Evolutionary conservation across 2,329 filamentous ascomycete genomes (phyloP), one percentile per base, ranked within the genome.

Genomic region (Chaetomium globosum): DNA sequence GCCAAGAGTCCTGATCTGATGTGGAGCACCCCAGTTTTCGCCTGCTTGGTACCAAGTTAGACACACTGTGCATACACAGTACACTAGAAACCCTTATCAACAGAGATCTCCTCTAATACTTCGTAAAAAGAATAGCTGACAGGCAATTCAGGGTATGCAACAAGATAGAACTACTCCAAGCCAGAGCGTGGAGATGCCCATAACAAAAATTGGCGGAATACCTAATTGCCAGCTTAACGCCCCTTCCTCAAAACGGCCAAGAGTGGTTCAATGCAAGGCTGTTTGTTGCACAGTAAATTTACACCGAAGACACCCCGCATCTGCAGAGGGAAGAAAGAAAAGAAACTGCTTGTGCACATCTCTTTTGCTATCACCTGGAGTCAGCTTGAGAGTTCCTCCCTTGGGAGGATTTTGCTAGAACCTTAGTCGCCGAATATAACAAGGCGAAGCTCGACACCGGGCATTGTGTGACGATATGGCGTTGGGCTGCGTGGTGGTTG

Each of bases 1-100:
- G n/a, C 53, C 61, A 36, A 10, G 33, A 30, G 48, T 58, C 61
- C 54, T 59, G 61, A 53, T 59, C 54, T 31, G 26, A 51, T 46
- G 54, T 63, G 61, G 61, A 63, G 53, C 43, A 31, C 23, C 49
- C 46, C 12, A n/a, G 39, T 43, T 43, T 43, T 43, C 39, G 39
- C 39, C 39, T 43, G 26, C 26, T 26, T 26, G 10, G 31, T 33
- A 12, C 33, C 10, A 12, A 3, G 9, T 26, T 16, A 59, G 13
- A 26, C 26, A 23, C 28, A 46, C 39, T 52, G 23, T 43, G 43
- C 33, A 36, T 26, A 12, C 33, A 4, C 33, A 12, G 33, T 36
- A 12, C 9, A 36, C 33, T 36, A 16, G 39, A 9, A 36, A 36
- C 8, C 2, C 33, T 43, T 43, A 43, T 19, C 16, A 19, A 39